Percentiles rank a stretch among this genome's conserved stretches.
These are phyloP conservation scores for Talaromyces rugulosus DNA, from an alignment of 2,329 filamentous ascomycete genomes.

Conservation along the genomic window DNA sequence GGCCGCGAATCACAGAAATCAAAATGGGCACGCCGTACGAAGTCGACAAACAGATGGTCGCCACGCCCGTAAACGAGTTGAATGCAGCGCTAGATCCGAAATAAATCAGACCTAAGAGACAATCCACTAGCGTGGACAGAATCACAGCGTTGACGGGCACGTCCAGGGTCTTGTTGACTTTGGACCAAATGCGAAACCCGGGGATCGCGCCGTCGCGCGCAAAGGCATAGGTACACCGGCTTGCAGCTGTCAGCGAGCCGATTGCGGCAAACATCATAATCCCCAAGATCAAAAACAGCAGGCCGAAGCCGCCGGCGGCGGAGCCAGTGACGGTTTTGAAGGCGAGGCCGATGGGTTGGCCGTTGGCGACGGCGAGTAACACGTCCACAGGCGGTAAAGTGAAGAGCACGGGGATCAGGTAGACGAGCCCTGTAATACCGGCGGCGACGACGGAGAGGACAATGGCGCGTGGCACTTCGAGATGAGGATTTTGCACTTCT, in stretches of 20 bases:
- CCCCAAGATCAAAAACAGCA: constrained; percentile 71
- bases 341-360: constrained; percentile 70
- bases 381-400: constrained; percentile 64
- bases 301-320: constrained; percentile 66
- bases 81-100: constrained; percentile 74
- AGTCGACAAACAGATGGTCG: constrained; percentile 71
- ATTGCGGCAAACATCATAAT: constrained; percentile 74
- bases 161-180: constrained; percentile 61
- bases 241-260: constrained; percentile 69
- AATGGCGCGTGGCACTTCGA: constrained; percentile 68
- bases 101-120: constrained; percentile 71
- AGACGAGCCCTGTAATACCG: constrained; percentile 62
- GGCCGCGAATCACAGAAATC: constrained; percentile 62
- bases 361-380: constrained; percentile 63
- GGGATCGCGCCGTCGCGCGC: constrained; percentile 72
- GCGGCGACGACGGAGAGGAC: constrained; percentile 65
- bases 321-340: constrained; percentile 75
- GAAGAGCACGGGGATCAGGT: constrained; percentile 71
- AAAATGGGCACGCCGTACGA: constrained; percentile 74
- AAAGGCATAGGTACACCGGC: constrained; percentile 71
- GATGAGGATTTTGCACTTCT: constrained; percentile 64
- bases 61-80: constrained; percentile 74
- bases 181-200: constrained; percentile 62
- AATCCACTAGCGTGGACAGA: constrained; percentile 65
- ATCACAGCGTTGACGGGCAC: constrained; percentile 68